These are phyloP conservation scores for Nannochloris sp. DNA, from an alignment of 139 green algal genomes.

Conservation along the genomic window DNA sequence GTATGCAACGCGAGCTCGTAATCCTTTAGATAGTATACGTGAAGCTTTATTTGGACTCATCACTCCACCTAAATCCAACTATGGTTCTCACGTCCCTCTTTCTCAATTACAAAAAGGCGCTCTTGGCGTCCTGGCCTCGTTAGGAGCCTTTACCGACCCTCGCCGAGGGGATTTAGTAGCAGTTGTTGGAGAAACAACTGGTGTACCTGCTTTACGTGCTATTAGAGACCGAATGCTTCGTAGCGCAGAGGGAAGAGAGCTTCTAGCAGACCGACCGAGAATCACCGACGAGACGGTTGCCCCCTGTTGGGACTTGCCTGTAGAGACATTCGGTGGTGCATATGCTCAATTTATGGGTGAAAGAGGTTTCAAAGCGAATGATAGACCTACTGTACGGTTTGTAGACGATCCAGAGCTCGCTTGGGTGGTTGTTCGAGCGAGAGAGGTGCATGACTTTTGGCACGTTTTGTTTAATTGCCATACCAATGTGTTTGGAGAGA, in stretches of 20 bases:
- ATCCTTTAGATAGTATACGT: too few relatives aligned
- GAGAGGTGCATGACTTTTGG: conserved; percentile 94
- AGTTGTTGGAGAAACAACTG: conserved; percentile 68
- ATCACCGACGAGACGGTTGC: conserved; percentile 53
- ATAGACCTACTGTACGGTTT: conserved; percentile 81
- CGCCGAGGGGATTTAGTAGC: conserved; percentile 76
- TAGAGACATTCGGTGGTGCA: conserved; percentile 71
- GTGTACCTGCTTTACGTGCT: conserved; percentile 27
- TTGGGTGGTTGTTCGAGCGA: conserved; percentile 69
- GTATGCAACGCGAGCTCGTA: too few relatives aligned
- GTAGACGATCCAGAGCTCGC: conserved; percentile 90
- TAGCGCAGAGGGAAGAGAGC: conserved; percentile 38
- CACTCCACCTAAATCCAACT: too few relatives aligned
- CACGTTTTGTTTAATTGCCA: conserved; percentile 90
- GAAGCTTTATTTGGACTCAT: too few relatives aligned
- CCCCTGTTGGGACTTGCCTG: conserved; percentile 46
- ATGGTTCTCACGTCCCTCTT: conserved; percentile 61
- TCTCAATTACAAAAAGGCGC: conserved; percentile 50
- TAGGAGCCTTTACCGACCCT: conserved; percentile 47
- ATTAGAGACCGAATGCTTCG: conserved; percentile 68
- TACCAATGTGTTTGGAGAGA: conserved; percentile 89
- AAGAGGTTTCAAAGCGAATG: conserved; percentile 71
- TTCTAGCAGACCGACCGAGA: conserved; percentile 68
- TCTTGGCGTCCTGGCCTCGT: conserved; percentile 45
- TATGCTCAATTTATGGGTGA: conserved; percentile 88